Evolutionary conservation across 257 asterid species (phyloP).

Genomic region (Salvia rosmarinus): DNA sequence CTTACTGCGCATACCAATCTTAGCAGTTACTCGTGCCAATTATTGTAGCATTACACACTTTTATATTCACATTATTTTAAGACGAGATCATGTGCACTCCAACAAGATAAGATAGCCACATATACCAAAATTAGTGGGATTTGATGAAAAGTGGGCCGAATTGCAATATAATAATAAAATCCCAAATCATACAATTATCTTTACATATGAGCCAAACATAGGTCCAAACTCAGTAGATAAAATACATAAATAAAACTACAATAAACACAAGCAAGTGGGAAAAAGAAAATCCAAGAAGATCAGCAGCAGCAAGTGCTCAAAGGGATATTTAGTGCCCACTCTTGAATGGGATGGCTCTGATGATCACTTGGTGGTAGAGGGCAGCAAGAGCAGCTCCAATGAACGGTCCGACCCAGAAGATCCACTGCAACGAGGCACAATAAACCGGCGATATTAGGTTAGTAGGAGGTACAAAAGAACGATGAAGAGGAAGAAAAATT

Average conservation of each 20-base stretch:
- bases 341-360: slow-evolving; percentile 85
- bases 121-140: too few relatives aligned
- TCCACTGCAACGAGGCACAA: slow-evolving; percentile 49
- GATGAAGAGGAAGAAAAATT: too few relatives aligned
- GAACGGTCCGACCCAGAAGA: slow-evolving; percentile 88
- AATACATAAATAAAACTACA: slow-evolving; percentile 34
- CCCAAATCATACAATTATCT: slow-evolving; percentile 34
- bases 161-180: neutral
- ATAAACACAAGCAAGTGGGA: slow-evolving; percentile 31
- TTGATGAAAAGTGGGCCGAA: neutral
- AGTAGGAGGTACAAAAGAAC: neutral
- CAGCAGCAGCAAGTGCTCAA: slow-evolving; percentile 11
- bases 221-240: slow-evolving; percentile 21
- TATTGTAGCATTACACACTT: too few relatives aligned
- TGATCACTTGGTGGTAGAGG: slow-evolving; percentile 64
- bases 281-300: neutral
- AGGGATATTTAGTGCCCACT: slow-evolving; percentile 38
- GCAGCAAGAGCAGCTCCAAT: slow-evolving; percentile 84
- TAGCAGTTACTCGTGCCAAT: too few relatives aligned
- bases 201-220: slow-evolving; percentile 39
- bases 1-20: too few relatives aligned
- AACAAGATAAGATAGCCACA: neutral
- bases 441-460: neutral
- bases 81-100: neutral
- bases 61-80: too few relatives aligned